Evolutionary conservation across 164 flowering plant species (phyloP), one percentile per base, ranked within the genome.

Genomic region (Saururus chinensis): DNA sequence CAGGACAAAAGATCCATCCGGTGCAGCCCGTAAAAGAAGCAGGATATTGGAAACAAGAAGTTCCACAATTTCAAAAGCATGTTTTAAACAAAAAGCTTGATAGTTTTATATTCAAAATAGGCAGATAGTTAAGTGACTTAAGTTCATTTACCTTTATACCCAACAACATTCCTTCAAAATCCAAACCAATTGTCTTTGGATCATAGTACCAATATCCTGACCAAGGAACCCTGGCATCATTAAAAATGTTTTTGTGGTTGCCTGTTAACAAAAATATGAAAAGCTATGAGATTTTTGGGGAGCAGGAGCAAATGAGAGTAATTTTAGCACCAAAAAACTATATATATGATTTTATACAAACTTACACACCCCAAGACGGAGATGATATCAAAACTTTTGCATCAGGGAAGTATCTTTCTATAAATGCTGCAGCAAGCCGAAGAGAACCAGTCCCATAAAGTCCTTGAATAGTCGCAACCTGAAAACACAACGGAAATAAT

Each of bases 361-460:
- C 42, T 64, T 21, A 79, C 81, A 40, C 57, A 93, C 99, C 99
- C 99, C 99, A 93, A 22, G 95, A 80, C 62, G 99, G 99, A 71
- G 99, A 81, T 64, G 99, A 93, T 70, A 93, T 86, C 66, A 93
- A 51, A 74, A 88, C 89, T 81, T 90, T 77, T 51, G 95, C 85
- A 65, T 87, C 92, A 64, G 95, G 89, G 72, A 93, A 90, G 68
- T 93, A 93, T 70, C 99, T 75, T 68, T 90, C 81, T 48, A 93
- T 90, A 41, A 93, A 76, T 61, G 92, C 99, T 23, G 88, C 97
- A 67, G 96, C 99, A 65, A 93, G 83, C 65, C 99, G 83, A 63
- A 93, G 96, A 71, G 99, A 93, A 57, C 99, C 99, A 63, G 97
- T 93, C 65, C 99, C 99, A 51, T 97, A 93, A 74, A 93, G 97